These are phyloP conservation scores for Dentipellis fragilis DNA, from an alignment of 768 basidiomycete genomes.

Conservation along the genomic window DNA sequence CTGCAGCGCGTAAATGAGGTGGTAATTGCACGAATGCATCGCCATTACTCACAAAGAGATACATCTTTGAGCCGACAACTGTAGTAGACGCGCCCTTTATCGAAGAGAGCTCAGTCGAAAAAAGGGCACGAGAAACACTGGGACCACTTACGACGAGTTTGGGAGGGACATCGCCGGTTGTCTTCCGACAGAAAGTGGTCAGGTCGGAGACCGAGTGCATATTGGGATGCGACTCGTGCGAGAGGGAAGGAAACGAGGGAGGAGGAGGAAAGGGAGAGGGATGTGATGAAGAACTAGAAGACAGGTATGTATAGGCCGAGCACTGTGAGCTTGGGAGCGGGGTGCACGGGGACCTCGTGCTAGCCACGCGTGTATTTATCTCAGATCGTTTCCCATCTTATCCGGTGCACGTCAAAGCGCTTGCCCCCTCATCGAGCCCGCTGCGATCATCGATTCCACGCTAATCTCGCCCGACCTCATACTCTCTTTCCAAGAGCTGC, in stretches of 20 bases:
- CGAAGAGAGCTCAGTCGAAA: not conserved
- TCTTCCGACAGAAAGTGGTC: conserved; percentile 76
- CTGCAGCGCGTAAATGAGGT: conserved; percentile 24
- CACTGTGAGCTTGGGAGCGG: not conserved
- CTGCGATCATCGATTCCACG: too few species aligned
- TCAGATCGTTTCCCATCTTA: not conserved
- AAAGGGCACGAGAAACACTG: conserved; percentile 20
- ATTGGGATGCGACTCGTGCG: conserved; percentile 5
- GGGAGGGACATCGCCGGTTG: conserved; percentile 78
- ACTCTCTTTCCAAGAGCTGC: too few species aligned
- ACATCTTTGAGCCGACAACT: conserved; percentile 79
- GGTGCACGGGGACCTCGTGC: not conserved
- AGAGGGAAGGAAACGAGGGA: conserved; percentile 4
- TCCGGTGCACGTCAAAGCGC: not conserved
- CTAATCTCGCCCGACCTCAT: too few species aligned
- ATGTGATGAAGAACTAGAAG: not conserved
- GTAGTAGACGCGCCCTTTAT: conserved; percentile 82
- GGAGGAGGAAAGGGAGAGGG: not conserved
- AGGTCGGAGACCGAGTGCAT: conserved; percentile 86
- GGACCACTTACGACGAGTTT: conserved; percentile 59
- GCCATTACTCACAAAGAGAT: conserved; percentile 62
- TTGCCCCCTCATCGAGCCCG: not conserved
- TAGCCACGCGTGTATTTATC: not conserved
- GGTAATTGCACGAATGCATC: too few species aligned
- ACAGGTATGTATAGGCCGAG: too few species aligned